Evolutionary conservation across 768 basidiomycete species (phyloP).

Genomic region (Holtermannia corniformis): DNA sequence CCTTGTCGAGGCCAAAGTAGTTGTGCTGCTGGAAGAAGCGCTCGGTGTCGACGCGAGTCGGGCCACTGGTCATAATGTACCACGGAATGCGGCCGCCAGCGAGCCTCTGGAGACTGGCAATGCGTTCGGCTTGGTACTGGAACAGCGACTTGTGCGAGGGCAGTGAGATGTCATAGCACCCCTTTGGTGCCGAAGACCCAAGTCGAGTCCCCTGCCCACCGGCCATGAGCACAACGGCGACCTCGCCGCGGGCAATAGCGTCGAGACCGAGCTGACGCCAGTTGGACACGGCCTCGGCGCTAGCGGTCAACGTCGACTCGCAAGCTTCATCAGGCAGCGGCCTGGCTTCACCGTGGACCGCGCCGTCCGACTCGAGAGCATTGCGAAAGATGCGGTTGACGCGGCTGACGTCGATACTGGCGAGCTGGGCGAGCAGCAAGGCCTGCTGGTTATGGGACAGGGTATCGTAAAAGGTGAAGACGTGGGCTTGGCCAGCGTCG

Average conservation of each 20-base stretch:
- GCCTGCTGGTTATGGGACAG: constrained; percentile 58
- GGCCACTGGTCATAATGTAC: constrained; percentile 99
- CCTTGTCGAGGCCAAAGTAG: constrained; percentile 69
- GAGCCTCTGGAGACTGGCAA: constrained; percentile 67
- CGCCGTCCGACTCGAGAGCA: constrained; percentile 56
- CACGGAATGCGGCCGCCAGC: constrained; percentile 73
- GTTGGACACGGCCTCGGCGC: constrained; percentile 46
- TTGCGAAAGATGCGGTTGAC: constrained; percentile 80
- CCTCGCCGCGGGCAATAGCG: constrained; percentile 70
- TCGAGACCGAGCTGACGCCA: constrained; percentile 73
- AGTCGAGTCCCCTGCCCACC: constrained; percentile 95
- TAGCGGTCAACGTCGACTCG: constrained; percentile 53
- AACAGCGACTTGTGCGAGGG: constrained; percentile 90
- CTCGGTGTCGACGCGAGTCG: constrained; percentile 79
- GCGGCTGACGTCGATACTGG: constrained; percentile 71
- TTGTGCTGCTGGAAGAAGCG: constrained; percentile 65
- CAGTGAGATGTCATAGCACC: constrained; percentile 94
- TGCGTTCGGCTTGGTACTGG: constrained; percentile 95
- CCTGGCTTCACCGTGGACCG: constrained; percentile 47
- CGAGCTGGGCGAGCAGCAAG: constrained; percentile 61
- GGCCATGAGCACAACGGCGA: constrained; percentile 95
- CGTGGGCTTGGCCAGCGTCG: constrained; percentile 74
- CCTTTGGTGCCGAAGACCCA: constrained; percentile 86
- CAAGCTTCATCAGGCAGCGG: constrained; percentile 72
- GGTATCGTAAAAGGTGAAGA: constrained; percentile 74